Evolutionary conservation across 192 early-diverging fungal genomes (phyloP).

Genomic region (Rhizophagus sp.): DNA sequence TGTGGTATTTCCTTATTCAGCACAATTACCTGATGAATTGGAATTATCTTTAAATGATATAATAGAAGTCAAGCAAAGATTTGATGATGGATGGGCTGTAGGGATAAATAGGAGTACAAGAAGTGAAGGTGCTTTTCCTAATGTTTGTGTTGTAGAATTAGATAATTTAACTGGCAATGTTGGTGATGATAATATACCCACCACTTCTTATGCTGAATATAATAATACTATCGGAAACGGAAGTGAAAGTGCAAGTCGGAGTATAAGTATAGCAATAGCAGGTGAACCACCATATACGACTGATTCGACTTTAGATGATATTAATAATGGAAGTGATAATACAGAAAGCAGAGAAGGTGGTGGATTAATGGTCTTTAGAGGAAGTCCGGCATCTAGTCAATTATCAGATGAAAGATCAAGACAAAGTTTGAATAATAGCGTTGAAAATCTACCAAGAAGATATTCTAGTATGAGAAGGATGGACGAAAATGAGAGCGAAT

Average conservation of each 20-base stretch:
- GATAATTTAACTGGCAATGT: background rate
- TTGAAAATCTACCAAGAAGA: background rate
- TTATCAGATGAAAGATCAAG: background rate
- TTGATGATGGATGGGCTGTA: conserved; percentile 92
- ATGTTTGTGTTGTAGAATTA: conserved; percentile 63
- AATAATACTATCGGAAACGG: too few species aligned
- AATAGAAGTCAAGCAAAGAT: conserved; percentile 67
- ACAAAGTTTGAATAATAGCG: background rate
- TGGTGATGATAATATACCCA: background rate
- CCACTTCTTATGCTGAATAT: too few species aligned
- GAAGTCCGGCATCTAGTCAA: background rate
- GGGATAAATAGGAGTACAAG: conserved; percentile 75
- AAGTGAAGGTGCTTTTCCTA: conserved; percentile 78
- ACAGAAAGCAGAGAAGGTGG: background rate
- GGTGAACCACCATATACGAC: too few species aligned
- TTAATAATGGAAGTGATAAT: background rate
- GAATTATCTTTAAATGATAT: conserved; percentile 70
- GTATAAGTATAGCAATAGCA: background rate
- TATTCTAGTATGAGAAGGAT: background rate
- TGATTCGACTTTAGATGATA: background rate
- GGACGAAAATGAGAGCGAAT: background rate
- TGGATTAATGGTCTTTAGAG: background rate
- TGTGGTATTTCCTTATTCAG: conserved; percentile 54
- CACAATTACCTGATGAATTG: conserved; percentile 77
- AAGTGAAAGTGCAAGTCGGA: background rate